Evolutionary conservation across 169 alveolate genomes (phyloP).

Genomic region (Babesia bigemina): DNA sequence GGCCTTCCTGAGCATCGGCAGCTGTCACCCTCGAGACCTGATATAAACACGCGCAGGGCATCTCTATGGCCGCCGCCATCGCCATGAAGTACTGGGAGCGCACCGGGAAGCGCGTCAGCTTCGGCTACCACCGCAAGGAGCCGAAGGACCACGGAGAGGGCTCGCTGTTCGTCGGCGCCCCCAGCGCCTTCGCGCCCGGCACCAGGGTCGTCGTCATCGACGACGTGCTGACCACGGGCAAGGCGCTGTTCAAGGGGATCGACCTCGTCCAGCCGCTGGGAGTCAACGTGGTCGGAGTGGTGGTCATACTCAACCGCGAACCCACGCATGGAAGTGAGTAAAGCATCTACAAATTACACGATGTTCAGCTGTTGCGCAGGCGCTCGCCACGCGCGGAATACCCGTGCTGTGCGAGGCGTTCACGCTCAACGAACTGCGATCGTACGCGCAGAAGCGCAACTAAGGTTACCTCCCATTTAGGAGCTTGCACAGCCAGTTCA

Average conservation of each 20-base stretch:
- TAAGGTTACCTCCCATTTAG: background rate
- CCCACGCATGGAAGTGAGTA: constrained; percentile 46
- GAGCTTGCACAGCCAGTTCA: constrained; percentile 48
- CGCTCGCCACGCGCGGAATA: constrained; percentile 20
- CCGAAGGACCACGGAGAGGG: constrained; percentile 67
- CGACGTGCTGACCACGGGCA: constrained; percentile 60
- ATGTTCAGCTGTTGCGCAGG: constrained; percentile 29
- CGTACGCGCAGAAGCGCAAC: background rate
- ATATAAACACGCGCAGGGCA: constrained; percentile 41
- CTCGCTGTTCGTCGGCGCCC: constrained; percentile 52
- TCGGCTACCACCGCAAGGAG: constrained; percentile 67
- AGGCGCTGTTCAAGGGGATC: constrained; percentile 42
- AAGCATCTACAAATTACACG: constrained; percentile 6
- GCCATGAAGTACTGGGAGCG: constrained; percentile 53
- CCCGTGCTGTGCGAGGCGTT: constrained; percentile 25
- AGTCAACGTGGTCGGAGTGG: constrained; percentile 49
- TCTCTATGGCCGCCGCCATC: constrained; percentile 46
- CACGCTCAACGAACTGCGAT: constrained; percentile 28
- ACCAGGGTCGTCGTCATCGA: constrained; percentile 55
- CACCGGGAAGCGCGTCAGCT: constrained; percentile 58
- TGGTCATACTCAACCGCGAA: constrained; percentile 60
- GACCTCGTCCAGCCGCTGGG: constrained; percentile 36
- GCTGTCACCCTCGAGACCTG: background rate
- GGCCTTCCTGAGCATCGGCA: background rate
- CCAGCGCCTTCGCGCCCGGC: constrained; percentile 32